Base-by-base conservation (phyloP, 139 green algal genomes). In the Picochlorum sp. region DNA sequence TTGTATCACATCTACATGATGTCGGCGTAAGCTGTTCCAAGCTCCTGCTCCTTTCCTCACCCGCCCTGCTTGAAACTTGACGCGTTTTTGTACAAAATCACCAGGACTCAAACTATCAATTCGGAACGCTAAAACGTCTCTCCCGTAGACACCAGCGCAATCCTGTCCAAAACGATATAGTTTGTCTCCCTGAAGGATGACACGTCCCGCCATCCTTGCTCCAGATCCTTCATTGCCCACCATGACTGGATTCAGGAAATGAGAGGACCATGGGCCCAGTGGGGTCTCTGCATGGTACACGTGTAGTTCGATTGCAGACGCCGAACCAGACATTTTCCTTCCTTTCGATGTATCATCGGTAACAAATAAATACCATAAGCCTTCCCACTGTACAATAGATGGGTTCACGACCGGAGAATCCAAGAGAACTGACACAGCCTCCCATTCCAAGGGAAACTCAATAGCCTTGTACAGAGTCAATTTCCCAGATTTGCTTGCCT, bases 111-210 rank as follows among this genome's bases (percentile, higher is more conserved):
- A 65, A 38, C 18, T 59, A 11, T 59, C 60, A 9, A 81, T 45
- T 4, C 49, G 49, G 32, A 72, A 77, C 2, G 69, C 58, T 6
- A 64, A 4, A 58, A 77, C 58, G 52, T 62, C 62, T 62, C 71
- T 61, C 10, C 76, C 76, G 18, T 82, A 82, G 5, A 68, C 79
- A 60, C 32, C 13, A 20, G 34, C 41, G 32, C 71, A 79, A 65
- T 82, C 75, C 75, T 79, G 71, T 6, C 66, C 75, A 60, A 82
- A 79, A 20, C 75, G 60, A 54, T 68, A 66, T 24, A 79, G 57
- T 7, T 49, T 24, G 4, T 65, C 71, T 3, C 67, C 10, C 38
- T 68, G 18, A 41, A 65, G 44, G 2, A 78, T n/a, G 11, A 73
- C 41, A 34, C 71, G 24, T 30, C 75, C 75, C 0, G 49, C 75